Conservation (phyloP, 768 basidiomycete genomes). For the Leccinum rimulosum region DNA sequence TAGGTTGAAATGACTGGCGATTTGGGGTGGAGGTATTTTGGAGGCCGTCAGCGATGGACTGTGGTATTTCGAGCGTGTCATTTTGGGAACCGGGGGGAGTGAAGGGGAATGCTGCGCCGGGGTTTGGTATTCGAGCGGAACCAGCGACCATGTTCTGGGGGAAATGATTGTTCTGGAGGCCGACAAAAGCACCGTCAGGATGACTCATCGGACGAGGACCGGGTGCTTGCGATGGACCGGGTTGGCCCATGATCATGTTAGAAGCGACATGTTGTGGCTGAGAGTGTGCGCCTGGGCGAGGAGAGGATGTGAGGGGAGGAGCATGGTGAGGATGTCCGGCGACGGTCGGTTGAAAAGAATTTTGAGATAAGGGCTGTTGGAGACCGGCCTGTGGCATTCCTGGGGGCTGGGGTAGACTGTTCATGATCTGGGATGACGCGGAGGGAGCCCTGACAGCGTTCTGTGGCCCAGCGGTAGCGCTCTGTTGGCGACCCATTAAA, state of each 20-base stretch:
- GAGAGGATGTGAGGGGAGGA: constrained; percentile 30
- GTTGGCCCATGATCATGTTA: constrained; percentile 31
- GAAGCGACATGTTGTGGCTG: constrained; percentile 29
- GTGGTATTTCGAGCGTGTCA: constrained; percentile 44
- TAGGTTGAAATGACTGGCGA: constrained; percentile 47
- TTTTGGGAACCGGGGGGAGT: constrained; percentile 50
- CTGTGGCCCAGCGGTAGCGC: constrained; percentile 40
- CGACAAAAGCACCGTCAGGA: constrained; percentile 46
- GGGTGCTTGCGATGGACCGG: constrained; percentile 29
- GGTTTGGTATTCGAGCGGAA: constrained; percentile 35
- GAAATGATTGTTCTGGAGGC: constrained; percentile 39
- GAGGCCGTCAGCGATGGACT: constrained; percentile 39
- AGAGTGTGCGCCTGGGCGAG: constrained; percentile 27
- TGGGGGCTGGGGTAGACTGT: constrained; percentile 37
- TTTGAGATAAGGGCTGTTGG: constrained; percentile 31
- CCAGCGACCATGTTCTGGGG: constrained; percentile 31
- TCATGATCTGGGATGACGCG: constrained; percentile 49
- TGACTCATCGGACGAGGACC: constrained; percentile 42
- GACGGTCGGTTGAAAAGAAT: constrained; percentile 27
- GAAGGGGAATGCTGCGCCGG: constrained; percentile 41
- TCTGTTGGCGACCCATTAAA: constrained; percentile 41
- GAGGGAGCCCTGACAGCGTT: constrained; percentile 44
- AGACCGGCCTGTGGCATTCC: constrained; percentile 30
- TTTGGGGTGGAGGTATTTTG: constrained; percentile 36
- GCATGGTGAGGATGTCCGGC: constrained; percentile 30